Conservation (phyloP, 2,329 filamentous ascomycete genomes). For the Juglanconis juglandina region DNA sequence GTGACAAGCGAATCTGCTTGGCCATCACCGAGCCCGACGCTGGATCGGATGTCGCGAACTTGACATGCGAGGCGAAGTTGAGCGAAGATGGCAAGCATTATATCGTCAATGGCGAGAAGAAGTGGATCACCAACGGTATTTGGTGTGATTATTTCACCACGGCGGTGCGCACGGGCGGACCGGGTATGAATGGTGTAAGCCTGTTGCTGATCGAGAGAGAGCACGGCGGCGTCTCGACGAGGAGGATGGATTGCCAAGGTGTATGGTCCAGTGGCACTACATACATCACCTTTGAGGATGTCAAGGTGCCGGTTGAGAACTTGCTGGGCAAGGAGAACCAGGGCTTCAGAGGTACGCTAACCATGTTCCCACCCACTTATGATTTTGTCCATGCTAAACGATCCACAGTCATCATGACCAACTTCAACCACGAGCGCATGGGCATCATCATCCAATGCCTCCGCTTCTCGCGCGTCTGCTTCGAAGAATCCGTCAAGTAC, state of each 20-base stretch:
- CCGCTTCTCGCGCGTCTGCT: constrained; percentile 94
- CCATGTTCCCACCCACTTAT: background rate
- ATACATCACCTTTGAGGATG: constrained; percentile 97
- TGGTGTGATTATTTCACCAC: constrained; percentile 98
- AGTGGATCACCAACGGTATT: constrained; percentile 99
- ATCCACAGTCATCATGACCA: constrained; percentile 85
- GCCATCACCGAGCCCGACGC: constrained; percentile 97
- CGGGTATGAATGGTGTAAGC: constrained; percentile 89
- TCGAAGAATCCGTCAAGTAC: constrained; percentile 94
- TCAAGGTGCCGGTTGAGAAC: constrained; percentile 99
- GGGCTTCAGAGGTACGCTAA: constrained; percentile 72
- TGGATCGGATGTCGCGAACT: constrained; percentile 89
- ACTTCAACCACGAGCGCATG: constrained; percentile 99
- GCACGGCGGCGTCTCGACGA: constrained; percentile 80
- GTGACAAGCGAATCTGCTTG: constrained; percentile 95
- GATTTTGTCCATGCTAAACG: constrained; percentile 9
- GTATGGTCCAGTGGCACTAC: constrained; percentile 94
- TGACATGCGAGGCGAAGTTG: constrained; percentile 93
- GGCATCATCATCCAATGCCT: constrained; percentile 97
- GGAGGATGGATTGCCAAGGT: constrained; percentile 97
- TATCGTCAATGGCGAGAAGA: constrained; percentile 99
- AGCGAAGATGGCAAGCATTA: constrained; percentile 96
- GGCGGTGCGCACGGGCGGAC: constrained; percentile 82
- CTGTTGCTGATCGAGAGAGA: constrained; percentile 88
- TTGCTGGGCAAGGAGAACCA: constrained; percentile 96